Percentiles rank a stretch among this genome's conserved stretches.
phyloP scores from a whole-genome alignment of 1,284 basidiomycete genomes.

The Phlebopus sp. region DNA sequence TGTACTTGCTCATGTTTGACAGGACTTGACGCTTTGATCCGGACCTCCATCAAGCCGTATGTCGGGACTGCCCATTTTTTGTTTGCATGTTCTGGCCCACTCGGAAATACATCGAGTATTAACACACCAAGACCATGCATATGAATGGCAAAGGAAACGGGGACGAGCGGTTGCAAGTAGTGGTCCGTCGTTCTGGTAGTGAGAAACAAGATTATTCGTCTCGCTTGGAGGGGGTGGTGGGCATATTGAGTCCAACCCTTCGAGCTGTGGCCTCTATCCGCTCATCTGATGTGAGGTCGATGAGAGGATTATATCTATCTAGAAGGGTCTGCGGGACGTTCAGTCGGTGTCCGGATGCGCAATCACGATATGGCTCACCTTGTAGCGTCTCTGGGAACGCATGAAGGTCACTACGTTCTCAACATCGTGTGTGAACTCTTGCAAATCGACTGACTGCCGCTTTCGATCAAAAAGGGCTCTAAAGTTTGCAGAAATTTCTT shows the following conservation, averaged over 20 bases:
- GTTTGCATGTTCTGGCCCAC: too few species aligned
- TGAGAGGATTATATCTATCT: slow-evolving; percentile 83
- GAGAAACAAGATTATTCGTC: too few species aligned
- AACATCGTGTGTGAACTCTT: slow-evolving; percentile 46
- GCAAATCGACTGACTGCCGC: slow-evolving; percentile 24
- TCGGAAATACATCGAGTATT: too few species aligned
- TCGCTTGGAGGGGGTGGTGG: slow-evolving; percentile 29
- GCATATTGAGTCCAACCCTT: slow-evolving; percentile 82
- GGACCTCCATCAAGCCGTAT: too few species aligned
- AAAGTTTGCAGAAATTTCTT: slow-evolving; percentile 47
- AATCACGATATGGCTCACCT: slow-evolving; percentile 30
- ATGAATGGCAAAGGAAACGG: too few species aligned
- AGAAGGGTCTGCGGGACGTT: slow-evolving; percentile 53
- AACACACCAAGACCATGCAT: too few species aligned
- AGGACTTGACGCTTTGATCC: too few species aligned
- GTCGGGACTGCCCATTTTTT: too few species aligned
- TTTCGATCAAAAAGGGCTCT: slow-evolving; percentile 56
- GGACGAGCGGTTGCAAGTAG: too few species aligned
- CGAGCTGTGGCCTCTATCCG: slow-evolving; percentile 80
- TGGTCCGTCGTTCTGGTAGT: too few species aligned
- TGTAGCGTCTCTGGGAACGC: slow-evolving; percentile 60
- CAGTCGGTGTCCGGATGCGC: not conserved
- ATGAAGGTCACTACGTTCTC: slow-evolving; percentile 72
- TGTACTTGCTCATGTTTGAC: too few species aligned
- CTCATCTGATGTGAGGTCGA: slow-evolving; percentile 77